phyloP scores from a whole-genome alignment of 305 asterid genomes.

The Fraxinus dipetala region DNA sequence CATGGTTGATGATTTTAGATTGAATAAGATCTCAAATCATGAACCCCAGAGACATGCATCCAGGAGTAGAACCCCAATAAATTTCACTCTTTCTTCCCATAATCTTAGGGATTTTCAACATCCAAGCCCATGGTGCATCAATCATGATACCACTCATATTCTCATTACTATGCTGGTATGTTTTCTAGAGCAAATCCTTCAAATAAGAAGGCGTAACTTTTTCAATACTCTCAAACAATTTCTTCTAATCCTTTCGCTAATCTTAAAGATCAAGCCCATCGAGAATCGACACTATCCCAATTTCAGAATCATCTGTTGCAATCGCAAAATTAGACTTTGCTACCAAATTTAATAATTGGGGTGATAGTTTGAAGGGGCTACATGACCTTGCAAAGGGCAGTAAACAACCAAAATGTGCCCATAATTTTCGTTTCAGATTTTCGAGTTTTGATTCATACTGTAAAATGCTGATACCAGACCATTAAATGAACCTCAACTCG shows the following conservation, averaged over 20 bases:
- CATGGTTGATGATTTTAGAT: constrained; percentile 30
- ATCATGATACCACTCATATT: neutral
- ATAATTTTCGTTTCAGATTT: constrained; percentile 1
- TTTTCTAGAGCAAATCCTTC: neutral
- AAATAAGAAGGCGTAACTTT: constrained; percentile 34
- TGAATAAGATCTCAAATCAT: constrained; percentile 38
- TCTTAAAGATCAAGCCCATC: constrained; percentile 33
- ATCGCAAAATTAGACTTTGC: constrained; percentile 36
- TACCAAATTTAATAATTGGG: constrained; percentile 33
- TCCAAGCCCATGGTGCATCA: neutral
- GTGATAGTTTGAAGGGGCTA: constrained; percentile 46
- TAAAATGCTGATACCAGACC: neutral
- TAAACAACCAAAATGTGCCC: constrained; percentile 46
- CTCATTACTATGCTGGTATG: neutral
- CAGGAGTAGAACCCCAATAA: neutral
- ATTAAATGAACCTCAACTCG: too few species aligned
- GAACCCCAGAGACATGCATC: constrained; percentile 44
- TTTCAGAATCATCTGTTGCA: neutral
- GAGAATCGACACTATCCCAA: constrained; percentile 31
- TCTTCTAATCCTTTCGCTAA: constrained; percentile 21
- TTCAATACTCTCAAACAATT: constrained; percentile 22
- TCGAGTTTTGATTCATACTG: neutral
- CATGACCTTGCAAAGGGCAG: constrained; percentile 52
- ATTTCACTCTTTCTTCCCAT: too few species aligned
- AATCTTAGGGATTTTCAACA: too few species aligned